Conservation (phyloP, 2,329 filamentous ascomycete species). For the Venturia asperata region DNA sequence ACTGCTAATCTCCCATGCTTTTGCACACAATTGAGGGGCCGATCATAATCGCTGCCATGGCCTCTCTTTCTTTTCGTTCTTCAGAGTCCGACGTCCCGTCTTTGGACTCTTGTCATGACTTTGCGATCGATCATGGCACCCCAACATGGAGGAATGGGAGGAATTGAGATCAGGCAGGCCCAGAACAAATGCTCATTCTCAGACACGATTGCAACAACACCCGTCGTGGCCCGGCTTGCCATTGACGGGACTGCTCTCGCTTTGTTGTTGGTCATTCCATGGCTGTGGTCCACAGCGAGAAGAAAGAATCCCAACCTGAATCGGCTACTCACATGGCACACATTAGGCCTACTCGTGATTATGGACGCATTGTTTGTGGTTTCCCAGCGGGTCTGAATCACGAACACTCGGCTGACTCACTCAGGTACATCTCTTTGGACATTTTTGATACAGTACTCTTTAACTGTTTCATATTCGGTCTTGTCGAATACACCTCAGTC, state of each 20-base stretch:
- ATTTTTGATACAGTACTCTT: slow-evolving; percentile 5
- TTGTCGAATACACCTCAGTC: not conserved
- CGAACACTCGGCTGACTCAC: not conserved
- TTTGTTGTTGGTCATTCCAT: slow-evolving; percentile 6
- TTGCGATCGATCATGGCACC: not conserved
- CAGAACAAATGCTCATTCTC: slow-evolving; percentile 5
- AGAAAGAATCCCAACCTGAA: slow-evolving; percentile 11
- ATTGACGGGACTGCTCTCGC: slow-evolving; percentile 11
- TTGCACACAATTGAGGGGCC: not conserved
- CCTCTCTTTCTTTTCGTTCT: not conserved
- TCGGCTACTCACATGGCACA: slow-evolving; percentile 2
- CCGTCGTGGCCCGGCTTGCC: not conserved
- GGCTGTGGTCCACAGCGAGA: not conserved
- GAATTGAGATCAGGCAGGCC: not conserved
- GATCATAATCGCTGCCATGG: not conserved
- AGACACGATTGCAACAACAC: not conserved
- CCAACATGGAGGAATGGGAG: not conserved
- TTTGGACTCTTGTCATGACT: not conserved
- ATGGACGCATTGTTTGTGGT: not conserved
- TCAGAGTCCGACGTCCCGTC: not conserved
- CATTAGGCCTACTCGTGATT: not conserved
- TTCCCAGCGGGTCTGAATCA: too few species aligned
- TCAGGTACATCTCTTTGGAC: slow-evolving; percentile 6
- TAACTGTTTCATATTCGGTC: slow-evolving; percentile 5
- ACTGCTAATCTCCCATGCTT: not conserved